Conservation (phyloP, 2,329 filamentous ascomycete species). For the Fusarium euwallaceae region DNA sequence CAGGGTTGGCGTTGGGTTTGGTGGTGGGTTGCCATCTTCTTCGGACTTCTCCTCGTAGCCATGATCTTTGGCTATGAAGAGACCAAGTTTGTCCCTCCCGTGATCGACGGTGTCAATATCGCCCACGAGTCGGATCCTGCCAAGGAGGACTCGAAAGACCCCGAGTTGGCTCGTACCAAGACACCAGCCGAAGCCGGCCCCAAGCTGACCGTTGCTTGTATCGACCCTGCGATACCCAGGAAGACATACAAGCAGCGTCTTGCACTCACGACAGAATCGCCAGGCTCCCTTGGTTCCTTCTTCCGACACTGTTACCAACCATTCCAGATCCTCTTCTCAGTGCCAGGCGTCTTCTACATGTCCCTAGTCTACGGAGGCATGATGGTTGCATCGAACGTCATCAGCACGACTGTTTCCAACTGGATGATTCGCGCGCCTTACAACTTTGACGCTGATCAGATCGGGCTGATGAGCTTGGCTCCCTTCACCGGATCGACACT, state of each 20-base stretch:
- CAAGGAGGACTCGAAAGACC: background rate
- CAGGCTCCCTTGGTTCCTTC: background rate
- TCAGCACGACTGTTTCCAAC: background rate
- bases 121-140: background rate
- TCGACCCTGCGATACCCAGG: background rate
- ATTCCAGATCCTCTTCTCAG: background rate
- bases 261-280: background rate
- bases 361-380: conserved; percentile 4
- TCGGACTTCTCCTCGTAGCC: conserved; percentile 22
- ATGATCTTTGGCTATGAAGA: conserved; percentile 54
- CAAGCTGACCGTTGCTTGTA: background rate
- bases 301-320: conserved; percentile 19
- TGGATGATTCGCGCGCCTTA: conserved; percentile 43
- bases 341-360: conserved; percentile 13
- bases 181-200: background rate
- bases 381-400: conserved; percentile 5
- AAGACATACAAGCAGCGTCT: conserved; percentile 20
- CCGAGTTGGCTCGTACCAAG: background rate
- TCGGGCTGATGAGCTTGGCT: conserved; percentile 45
- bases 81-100: conserved; percentile 1
- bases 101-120: background rate
- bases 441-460: conserved; percentile 41
- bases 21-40: conserved; percentile 44
- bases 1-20: conserved; percentile 57
- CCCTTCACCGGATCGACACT: conserved; percentile 54